phyloP scores from a whole-genome alignment of 2,329 filamentous ascomycete genomes.

The Exserohilum turcica region DNA sequence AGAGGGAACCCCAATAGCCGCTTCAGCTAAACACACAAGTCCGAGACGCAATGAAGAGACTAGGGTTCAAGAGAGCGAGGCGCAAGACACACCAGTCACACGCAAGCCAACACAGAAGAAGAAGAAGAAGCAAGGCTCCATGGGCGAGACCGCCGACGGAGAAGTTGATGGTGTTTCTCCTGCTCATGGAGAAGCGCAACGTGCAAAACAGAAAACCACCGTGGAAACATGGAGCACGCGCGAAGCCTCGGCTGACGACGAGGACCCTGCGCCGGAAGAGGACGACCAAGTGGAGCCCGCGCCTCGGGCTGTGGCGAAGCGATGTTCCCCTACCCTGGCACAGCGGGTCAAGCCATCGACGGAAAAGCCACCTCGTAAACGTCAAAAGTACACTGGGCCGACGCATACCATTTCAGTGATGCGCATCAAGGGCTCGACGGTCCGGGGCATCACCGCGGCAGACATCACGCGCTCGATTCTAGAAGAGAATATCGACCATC shows the following conservation, averaged over 20 bases:
- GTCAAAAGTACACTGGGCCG: slow-evolving; percentile 34
- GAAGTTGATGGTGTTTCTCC: slow-evolving; percentile 29
- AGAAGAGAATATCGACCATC: slow-evolving; percentile 56
- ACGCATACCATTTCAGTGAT: slow-evolving; percentile 42
- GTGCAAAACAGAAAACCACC: slow-evolving; percentile 4
- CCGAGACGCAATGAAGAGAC: slow-evolving; percentile 16
- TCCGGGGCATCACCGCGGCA: slow-evolving; percentile 54
- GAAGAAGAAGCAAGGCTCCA: background rate
- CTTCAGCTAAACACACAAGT: slow-evolving; percentile 14
- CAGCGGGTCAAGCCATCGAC: slow-evolving; percentile 17
- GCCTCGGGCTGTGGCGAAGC: slow-evolving; percentile 17
- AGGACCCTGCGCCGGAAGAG: slow-evolving; percentile 24
- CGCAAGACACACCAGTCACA: slow-evolving; percentile 19
- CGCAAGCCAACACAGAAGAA: slow-evolving; percentile 16
- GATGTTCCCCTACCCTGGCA: slow-evolving; percentile 17
- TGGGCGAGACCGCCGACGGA: slow-evolving; percentile 5
- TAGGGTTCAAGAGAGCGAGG: slow-evolving; percentile 4
- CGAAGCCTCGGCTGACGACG: slow-evolving; percentile 23
- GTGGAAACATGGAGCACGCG: slow-evolving; percentile 20
- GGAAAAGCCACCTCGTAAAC: slow-evolving; percentile 36
- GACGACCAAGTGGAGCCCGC: slow-evolving; percentile 20
- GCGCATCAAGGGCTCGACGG: slow-evolving; percentile 46
- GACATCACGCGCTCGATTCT: slow-evolving; percentile 59
- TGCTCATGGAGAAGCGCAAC: slow-evolving; percentile 14
- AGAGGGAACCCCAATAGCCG: background rate